These are phyloP conservation scores for Rhizoclosmatium sp. DNA, from an alignment of 192 early-diverging fungal species.

Conservation along the genomic window DNA sequence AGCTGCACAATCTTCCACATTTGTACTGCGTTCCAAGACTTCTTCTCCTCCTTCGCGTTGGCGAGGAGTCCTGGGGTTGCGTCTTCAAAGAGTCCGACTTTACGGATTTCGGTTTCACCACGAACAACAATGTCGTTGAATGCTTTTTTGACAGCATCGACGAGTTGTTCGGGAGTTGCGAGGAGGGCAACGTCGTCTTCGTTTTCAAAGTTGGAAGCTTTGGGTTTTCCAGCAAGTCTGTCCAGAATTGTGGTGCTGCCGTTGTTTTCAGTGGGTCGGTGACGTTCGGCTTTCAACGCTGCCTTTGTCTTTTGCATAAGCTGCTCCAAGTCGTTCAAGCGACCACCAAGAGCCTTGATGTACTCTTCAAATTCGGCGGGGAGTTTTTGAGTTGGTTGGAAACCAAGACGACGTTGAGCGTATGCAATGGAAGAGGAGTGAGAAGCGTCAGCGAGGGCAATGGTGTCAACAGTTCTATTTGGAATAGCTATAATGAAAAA, in stretches of 20 bases:
- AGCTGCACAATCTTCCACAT: slow-evolving; percentile 88
- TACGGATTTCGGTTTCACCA: slow-evolving; percentile 86
- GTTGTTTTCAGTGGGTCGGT: neutral
- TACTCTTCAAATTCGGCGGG: slow-evolving; percentile 36
- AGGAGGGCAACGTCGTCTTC: neutral
- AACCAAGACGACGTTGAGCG: slow-evolving; percentile 60
- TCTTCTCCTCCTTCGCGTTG: slow-evolving; percentile 37
- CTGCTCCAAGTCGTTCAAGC: slow-evolving; percentile 88
- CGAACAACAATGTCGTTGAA: slow-evolving; percentile 84
- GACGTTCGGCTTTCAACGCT: slow-evolving; percentile 33
- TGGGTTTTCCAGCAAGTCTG: neutral
- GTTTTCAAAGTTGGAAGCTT: neutral
- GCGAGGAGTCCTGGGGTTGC: slow-evolving; percentile 6
- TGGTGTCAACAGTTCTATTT: slow-evolving; percentile 70
- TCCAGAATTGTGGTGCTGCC: neutral
- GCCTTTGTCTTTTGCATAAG: slow-evolving; percentile 89
- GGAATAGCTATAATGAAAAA: slow-evolving; percentile 62
- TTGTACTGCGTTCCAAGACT: slow-evolving; percentile 85
- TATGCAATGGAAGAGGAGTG: slow-evolving; percentile 67
- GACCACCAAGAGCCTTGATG: slow-evolving; percentile 84
- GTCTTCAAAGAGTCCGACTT: slow-evolving; percentile 82
- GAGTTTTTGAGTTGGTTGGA: neutral
- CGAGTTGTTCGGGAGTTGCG: slow-evolving; percentile 14
- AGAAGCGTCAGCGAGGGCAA: slow-evolving; percentile 76
- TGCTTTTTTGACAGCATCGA: slow-evolving; percentile 61